Percentiles rank a stretch among this genome's conserved stretches.
Evolutionary conservation across 106 monocot genomes (phyloP).

Genomic region (Phalaenopsis aphrodite): DNA sequence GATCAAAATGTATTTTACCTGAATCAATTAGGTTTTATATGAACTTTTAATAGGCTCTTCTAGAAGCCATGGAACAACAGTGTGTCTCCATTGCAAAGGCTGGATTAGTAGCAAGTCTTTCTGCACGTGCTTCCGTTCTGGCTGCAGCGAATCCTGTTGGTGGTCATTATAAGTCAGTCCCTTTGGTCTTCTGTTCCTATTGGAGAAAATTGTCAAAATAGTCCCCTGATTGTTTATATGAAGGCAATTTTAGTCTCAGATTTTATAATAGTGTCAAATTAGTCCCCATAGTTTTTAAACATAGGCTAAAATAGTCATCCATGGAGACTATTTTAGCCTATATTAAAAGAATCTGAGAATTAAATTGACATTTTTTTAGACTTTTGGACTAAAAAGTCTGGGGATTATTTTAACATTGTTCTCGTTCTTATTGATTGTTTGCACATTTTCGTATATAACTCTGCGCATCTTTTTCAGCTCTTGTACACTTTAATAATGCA

Average conservation of each 20-base stretch:
- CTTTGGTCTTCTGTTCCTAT: not conserved
- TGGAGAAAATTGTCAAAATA: not conserved
- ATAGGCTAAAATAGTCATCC: too few species aligned
- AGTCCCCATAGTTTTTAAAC: too few species aligned
- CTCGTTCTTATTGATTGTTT: not conserved
- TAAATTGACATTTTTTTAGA: too few species aligned
- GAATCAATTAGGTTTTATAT: not conserved
- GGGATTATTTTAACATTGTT: too few species aligned
- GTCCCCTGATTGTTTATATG: too few species aligned
- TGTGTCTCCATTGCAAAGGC: conserved; percentile 98
- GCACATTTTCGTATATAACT: not conserved
- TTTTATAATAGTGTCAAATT: too few species aligned
- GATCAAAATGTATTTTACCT: not conserved
- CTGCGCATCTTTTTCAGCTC: not conserved
- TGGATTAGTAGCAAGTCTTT: conserved; percentile 94
- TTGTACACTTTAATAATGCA: not conserved
- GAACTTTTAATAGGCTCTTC: conserved; percentile 47
- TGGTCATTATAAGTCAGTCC: conserved; percentile 86
- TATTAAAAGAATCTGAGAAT: too few species aligned
- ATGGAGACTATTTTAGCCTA: too few species aligned
- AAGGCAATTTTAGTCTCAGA: too few species aligned
- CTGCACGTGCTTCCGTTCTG: conserved; percentile 84
- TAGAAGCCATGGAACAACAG: conserved; percentile 99
- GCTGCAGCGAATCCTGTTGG: conserved; percentile 99
- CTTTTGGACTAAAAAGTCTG: too few species aligned